phyloP scores from a whole-genome alignment of 1,284 basidiomycete species.

The Papiliotrema laurentii region DNA sequence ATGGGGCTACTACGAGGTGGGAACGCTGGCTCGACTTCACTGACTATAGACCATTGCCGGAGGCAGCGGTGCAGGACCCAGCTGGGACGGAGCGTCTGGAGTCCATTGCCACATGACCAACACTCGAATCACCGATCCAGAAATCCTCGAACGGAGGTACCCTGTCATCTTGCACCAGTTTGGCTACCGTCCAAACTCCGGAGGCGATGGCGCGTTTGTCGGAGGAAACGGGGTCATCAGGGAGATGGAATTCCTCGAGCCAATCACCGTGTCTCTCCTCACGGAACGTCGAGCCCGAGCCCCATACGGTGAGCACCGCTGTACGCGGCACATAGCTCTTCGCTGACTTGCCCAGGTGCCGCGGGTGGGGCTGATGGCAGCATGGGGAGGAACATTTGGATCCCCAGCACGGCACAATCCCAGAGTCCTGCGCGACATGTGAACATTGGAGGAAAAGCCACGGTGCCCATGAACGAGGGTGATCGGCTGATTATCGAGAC shows the following conservation, averaged over 20 bases:
- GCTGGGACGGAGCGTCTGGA: slow-evolving; percentile 79
- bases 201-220: slow-evolving; percentile 67
- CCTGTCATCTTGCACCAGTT: slow-evolving; percentile 79
- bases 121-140: slow-evolving; percentile 80
- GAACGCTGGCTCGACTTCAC: slow-evolving; percentile 62
- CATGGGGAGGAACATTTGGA: slow-evolving; percentile 9
- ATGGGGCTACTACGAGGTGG: too few species aligned
- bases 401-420: not conserved
- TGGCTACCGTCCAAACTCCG: slow-evolving; percentile 68
- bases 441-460: slow-evolving; percentile 85
- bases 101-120: slow-evolving; percentile 57
- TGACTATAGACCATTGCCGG: slow-evolving; percentile 46
- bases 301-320: slow-evolving; percentile 12
- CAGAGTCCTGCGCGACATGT: slow-evolving; percentile 48
- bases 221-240: slow-evolving; percentile 84
- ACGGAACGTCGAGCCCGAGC: not conserved
- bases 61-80: slow-evolving; percentile 68
- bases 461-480: slow-evolving; percentile 3
- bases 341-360: too few species aligned
- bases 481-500: slow-evolving; percentile 16
- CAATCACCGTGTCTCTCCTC: not conserved
- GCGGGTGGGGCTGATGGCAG: slow-evolving; percentile 17
- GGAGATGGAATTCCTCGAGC: slow-evolving; percentile 70
- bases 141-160: slow-evolving; percentile 51
- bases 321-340: too few species aligned